A percentile compares a stretch with the other conserved stretches of the same genome.
Conservation (phyloP, 2,329 filamentous ascomycete species). For the Colletotrichum tanaceti region DNA sequence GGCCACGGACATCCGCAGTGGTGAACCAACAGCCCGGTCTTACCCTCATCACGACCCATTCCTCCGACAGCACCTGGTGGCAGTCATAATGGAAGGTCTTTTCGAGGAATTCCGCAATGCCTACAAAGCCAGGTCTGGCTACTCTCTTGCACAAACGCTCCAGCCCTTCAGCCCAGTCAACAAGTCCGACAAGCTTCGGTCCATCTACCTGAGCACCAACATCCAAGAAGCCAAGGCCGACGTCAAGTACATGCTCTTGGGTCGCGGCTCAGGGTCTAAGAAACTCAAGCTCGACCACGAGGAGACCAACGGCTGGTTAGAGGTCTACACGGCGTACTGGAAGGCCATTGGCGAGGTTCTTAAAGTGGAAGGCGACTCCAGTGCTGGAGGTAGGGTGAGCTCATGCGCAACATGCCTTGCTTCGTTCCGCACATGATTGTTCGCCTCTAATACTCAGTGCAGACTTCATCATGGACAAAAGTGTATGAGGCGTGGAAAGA, state of each 20-base stretch:
- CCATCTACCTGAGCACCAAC: slow-evolving; percentile 79
- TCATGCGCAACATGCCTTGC: slow-evolving; percentile 12
- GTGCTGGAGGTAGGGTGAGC: slow-evolving; percentile 48
- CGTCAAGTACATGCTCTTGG: slow-evolving; percentile 77
- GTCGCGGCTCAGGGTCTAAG: slow-evolving; percentile 56
- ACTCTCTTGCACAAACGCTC: slow-evolving; percentile 78
- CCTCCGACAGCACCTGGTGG: not conserved
- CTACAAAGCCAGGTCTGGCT: slow-evolving; percentile 73
- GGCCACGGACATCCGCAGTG: not conserved
- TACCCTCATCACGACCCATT: not conserved
- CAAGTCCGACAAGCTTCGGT: slow-evolving; percentile 73
- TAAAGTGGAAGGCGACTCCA: slow-evolving; percentile 66
- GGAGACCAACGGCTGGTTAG: slow-evolving; percentile 84
- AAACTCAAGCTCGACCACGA: slow-evolving; percentile 68
- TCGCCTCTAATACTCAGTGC: slow-evolving; percentile 1
- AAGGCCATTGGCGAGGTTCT: slow-evolving; percentile 81
- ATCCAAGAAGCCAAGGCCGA: slow-evolving; percentile 73
- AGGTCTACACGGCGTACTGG: slow-evolving; percentile 88
- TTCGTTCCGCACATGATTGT: not conserved
- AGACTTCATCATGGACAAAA: slow-evolving; percentile 75
- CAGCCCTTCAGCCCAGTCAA: slow-evolving; percentile 74
- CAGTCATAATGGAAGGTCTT: slow-evolving; percentile 73
- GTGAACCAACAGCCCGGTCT: not conserved
- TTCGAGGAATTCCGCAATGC: slow-evolving; percentile 80
- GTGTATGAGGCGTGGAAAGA: slow-evolving; percentile 94